Evolutionary conservation across 805 yeast genomes (phyloP).

Genomic region (Yarrowia divulgata): DNA sequence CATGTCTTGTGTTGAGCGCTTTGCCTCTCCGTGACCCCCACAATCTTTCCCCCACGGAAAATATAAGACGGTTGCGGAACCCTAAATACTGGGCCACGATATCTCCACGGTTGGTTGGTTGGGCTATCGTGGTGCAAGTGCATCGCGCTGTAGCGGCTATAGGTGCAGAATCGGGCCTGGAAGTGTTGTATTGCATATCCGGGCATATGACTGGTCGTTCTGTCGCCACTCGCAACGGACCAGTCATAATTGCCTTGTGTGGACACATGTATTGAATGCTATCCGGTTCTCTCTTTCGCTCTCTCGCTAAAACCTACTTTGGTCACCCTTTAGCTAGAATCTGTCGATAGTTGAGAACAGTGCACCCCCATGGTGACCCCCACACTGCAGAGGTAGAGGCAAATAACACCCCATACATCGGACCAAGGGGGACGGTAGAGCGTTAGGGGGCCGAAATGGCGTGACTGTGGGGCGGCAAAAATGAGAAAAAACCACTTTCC

Average conservation of each 20-base stretch:
- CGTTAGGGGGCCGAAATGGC: neutral
- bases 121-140: too few relatives aligned
- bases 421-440: neutral
- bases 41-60: slow-evolving; percentile 2
- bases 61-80: slow-evolving; percentile 8
- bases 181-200: too few relatives aligned
- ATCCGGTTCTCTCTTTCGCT: too few relatives aligned
- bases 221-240: too few relatives aligned
- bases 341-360: too few relatives aligned
- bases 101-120: too few relatives aligned
- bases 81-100: neutral
- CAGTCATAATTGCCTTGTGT: too few relatives aligned
- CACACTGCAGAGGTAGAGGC: slow-evolving; percentile 1
- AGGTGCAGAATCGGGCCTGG: too few relatives aligned
- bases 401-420: neutral
- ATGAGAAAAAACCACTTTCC: neutral
- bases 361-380: neutral
- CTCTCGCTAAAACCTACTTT: too few relatives aligned
- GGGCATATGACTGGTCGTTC: too few relatives aligned
- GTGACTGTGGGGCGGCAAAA: neutral
- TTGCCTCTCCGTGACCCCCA: slow-evolving; percentile 2
- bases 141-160: too few relatives aligned
- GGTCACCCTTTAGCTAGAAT: neutral
- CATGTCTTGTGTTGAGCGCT: neutral
- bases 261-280: too few relatives aligned